Evolutionary conservation across 192 early-diverging fungal genomes (phyloP), one percentile per base, ranked within the genome.

Genomic region (Mortierella antarctica): DNA sequence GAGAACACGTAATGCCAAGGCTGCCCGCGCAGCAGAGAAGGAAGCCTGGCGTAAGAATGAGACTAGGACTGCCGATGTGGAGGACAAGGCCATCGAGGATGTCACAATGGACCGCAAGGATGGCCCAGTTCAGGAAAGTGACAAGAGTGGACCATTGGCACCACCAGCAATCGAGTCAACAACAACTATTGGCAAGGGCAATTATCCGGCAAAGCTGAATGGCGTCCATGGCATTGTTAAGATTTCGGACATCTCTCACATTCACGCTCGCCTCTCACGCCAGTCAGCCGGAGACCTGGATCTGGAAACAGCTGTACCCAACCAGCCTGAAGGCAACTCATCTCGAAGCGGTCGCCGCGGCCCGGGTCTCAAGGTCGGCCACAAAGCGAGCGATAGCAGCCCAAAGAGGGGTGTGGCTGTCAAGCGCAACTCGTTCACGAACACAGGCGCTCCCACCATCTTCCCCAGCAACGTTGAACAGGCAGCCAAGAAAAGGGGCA

Each of bases 401-500:
- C n/a, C 39, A 9, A 58, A 54, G 6, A 17, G 39, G 23, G 17
- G 39, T 6, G 12, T n/a, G 3, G 20, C 65, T 3, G 18, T 21
- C 17, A 80, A 80, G 57, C 49, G 77, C 12, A 62, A 62, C 63
- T 80, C 77, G 4, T 55, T 80, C 0, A 57, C 60, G 2, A 49
- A 46, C 42, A 72, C 77, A 5, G 44, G 49, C 7, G 20, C 56
- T 4, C 23, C 77, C 2, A 80, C 54, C 4, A 80, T 80, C 14
- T 80, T 80, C 48, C 77, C 77, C 1, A 63, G 41, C 8, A 68
- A 63, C 58, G 77, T 80, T 6, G 77, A 80, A 23, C 53, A 72
- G 54, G 77, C 77, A 13, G 77, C 77, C 48, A 64, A 52, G 53
- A 80, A 80, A 47, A 64, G 77, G 7, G 76, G 77, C 18, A 80